Percentiles rank a stretch among this genome's conserved stretches.
Evolutionary conservation across 352 stramenopile genomes (phyloP).

Genomic region (Pythium diclinum): DNA sequence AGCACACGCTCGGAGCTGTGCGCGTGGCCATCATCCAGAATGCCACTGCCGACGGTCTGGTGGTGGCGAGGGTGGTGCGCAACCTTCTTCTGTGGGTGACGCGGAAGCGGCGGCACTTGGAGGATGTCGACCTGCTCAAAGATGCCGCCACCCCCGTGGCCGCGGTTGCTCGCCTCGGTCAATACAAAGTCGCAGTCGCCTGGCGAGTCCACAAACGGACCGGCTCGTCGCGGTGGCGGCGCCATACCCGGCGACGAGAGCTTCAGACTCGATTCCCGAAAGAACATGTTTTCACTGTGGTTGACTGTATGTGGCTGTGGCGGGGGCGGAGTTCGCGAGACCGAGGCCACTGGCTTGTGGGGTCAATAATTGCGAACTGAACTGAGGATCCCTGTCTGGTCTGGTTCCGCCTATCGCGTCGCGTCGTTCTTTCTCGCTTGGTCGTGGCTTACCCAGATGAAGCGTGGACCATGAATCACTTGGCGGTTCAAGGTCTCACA

Average conservation of each 20-base stretch:
- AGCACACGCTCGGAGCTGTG: slow-evolving; percentile 10
- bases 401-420: background rate
- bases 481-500: background rate
- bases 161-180: slow-evolving; percentile 3
- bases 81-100: background rate
- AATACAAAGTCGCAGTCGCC: slow-evolving; percentile 13
- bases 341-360: no score
- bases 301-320: background rate
- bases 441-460: background rate
- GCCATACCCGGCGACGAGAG: slow-evolving; percentile 7
- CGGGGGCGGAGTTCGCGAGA: no score
- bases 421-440: background rate
- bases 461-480: background rate
- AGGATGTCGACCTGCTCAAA: slow-evolving; percentile 13
- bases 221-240: background rate
- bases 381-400: background rate
- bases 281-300: background rate
- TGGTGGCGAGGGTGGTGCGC: background rate
- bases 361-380: background rate
- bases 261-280: slow-evolving; percentile 3
- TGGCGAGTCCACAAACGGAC: background rate
- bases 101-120: background rate
- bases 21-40: background rate
- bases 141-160: background rate
- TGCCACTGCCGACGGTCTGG: background rate